Percentiles rank a stretch among this genome's conserved stretches.
phyloP scores from a whole-genome alignment of 179 eudicot species.

The Silene noctiflora region DNA sequence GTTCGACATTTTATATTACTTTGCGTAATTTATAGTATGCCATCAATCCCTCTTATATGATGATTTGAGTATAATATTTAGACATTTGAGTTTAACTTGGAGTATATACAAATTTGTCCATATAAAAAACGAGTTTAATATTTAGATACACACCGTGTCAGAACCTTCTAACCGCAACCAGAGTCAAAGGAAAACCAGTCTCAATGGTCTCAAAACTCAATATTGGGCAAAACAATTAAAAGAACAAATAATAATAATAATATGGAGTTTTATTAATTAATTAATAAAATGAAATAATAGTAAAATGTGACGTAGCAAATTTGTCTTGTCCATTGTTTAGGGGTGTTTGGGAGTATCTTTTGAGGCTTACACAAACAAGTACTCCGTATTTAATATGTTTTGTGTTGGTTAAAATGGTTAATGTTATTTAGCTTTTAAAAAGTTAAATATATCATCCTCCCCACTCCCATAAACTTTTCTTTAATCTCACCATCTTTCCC shows the following conservation, averaged over 20 bases:
- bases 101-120: too few species aligned
- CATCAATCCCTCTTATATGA: too few species aligned
- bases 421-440: constrained; percentile 9
- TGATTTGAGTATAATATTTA: too few species aligned
- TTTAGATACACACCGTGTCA: too few species aligned
- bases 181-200: too few species aligned
- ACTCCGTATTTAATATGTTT: background rate
- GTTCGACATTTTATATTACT: too few species aligned
- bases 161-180: too few species aligned
- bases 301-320: constrained; percentile 6
- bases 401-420: background rate
- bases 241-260: background rate
- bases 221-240: too few species aligned
- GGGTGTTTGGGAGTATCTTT: constrained; percentile 2
- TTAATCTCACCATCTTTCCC: constrained; percentile 19
- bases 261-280: background rate
- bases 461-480: constrained; percentile 9
- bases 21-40: too few species aligned
- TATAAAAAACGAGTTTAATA: too few species aligned
- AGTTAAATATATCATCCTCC: background rate
- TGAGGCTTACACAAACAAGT: background rate
- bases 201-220: too few species aligned
- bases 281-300: background rate
- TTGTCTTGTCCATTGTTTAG: constrained; percentile 14
- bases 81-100: too few species aligned